These are phyloP conservation scores for Kalaharituber pfeilii DNA, from an alignment of 2,329 filamentous ascomycete species.

Conservation along the genomic window DNA sequence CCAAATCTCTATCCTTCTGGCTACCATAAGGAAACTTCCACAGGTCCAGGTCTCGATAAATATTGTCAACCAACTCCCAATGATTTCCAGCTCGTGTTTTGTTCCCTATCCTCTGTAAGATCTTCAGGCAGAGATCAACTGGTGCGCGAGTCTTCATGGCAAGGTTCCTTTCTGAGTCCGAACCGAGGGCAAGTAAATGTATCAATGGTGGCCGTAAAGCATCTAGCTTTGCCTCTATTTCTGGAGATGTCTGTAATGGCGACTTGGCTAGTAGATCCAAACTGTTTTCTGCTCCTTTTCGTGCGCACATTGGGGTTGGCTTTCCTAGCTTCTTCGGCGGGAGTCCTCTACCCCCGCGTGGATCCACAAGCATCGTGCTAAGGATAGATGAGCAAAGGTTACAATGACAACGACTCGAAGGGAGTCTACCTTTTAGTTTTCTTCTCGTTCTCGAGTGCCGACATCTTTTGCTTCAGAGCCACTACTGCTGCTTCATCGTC, in stretches of 20 bases:
- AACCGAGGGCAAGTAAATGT: constrained; percentile 21
- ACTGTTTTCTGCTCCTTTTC: not conserved
- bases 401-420: not conserved
- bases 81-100: constrained; percentile 15
- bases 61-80: constrained; percentile 20
- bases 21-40: constrained; percentile 22
- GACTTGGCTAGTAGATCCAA: constrained; percentile 8
- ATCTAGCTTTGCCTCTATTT: constrained; percentile 13
- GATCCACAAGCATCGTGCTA: constrained; percentile 17
- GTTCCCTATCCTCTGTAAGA: constrained; percentile 19
- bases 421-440: constrained; percentile 17
- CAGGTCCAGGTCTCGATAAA: constrained; percentile 22
- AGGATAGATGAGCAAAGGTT: constrained; percentile 8
- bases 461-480: constrained; percentile 13
- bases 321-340: not conserved
- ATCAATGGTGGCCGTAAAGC: constrained; percentile 21
- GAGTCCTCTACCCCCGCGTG: not conserved
- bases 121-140: constrained; percentile 19
- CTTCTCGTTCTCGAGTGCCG: constrained; percentile 15
- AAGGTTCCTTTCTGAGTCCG: constrained; percentile 20
- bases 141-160: constrained; percentile 23
- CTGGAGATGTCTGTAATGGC: constrained; percentile 7
- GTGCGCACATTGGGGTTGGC: not conserved
- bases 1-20: constrained; percentile 18
- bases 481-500: constrained; percentile 10